phyloP scores from a whole-genome alignment of 768 basidiomycete genomes.

The Leucosporidium scottii region DNA sequence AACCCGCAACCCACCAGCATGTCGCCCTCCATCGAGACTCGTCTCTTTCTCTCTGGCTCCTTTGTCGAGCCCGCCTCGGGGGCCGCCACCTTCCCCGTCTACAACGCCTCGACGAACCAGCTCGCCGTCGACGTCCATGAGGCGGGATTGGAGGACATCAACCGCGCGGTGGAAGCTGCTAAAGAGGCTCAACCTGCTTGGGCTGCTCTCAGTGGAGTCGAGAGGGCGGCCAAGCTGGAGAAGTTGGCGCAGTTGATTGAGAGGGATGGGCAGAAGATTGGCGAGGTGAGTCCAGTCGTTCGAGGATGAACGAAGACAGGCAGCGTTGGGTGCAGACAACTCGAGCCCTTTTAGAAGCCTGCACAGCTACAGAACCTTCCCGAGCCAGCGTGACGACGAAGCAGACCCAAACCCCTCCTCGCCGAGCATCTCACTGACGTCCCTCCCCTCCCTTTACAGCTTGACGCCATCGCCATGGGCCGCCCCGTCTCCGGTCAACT shows the following conservation, averaged over 20 bases:
- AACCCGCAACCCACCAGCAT: too few species aligned
- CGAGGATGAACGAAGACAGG: too few species aligned
- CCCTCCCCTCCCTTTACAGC: background rate
- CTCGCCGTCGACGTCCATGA: conserved; percentile 7
- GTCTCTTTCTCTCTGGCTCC: conserved; percentile 17
- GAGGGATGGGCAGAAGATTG: conserved; percentile 22
- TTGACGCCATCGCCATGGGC: too few species aligned
- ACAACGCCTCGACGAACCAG: conserved; percentile 20
- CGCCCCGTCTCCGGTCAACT: too few species aligned
- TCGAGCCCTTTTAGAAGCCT: too few species aligned
- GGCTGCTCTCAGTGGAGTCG: background rate
- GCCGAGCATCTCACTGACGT: background rate
- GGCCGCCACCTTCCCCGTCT: conserved; percentile 9
- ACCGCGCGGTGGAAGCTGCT: conserved; percentile 22
- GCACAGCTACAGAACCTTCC: too few species aligned
- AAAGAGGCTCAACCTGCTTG: conserved; percentile 6
- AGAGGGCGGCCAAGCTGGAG: background rate
- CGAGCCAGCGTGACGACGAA: too few species aligned
- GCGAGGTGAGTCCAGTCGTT: conserved; percentile 7
- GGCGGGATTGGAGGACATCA: conserved; percentile 13
- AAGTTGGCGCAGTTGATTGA: background rate
- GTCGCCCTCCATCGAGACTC: conserved; percentile 1
- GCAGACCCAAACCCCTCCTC: too few species aligned
- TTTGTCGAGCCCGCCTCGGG: background rate
- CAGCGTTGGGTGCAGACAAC: too few species aligned